Conservation (phyloP, 2,329 filamentous ascomycete genomes). For the Trichoderma koningii region DNA sequence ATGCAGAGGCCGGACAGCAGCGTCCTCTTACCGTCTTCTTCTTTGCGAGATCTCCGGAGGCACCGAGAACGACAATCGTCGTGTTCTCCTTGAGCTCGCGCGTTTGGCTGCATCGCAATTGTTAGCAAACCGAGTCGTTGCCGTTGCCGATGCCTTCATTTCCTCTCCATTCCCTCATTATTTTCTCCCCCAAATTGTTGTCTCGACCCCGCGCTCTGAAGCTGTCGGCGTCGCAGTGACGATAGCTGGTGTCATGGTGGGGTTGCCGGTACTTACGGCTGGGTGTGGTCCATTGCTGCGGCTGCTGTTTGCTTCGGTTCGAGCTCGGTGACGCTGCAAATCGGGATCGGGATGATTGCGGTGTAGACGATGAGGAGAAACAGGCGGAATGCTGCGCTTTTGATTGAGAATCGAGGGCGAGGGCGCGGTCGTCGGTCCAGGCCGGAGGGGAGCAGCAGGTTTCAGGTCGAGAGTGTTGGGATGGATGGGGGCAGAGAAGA, state of each 20-base stretch:
- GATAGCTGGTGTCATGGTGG: constrained; percentile 29
- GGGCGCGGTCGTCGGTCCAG: constrained; percentile 9
- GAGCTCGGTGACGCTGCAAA: not conserved
- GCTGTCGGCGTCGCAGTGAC: constrained; percentile 22
- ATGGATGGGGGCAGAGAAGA: not conserved
- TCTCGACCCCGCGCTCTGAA: constrained; percentile 25
- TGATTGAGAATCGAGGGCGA: not conserved
- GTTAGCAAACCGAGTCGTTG: constrained; percentile 24
- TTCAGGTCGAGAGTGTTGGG: constrained; percentile 11
- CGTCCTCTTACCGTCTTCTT: constrained; percentile 85
- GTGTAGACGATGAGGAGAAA: not conserved
- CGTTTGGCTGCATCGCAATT: constrained; percentile 54
- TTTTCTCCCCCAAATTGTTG: not conserved
- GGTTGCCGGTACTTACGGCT: constrained; percentile 26
- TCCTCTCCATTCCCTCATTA: not conserved
- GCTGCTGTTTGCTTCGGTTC: constrained; percentile 13
- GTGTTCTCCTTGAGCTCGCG: constrained; percentile 99
- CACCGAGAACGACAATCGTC: constrained; percentile 91
- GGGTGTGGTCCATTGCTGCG: constrained; percentile 28
- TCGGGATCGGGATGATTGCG: not conserved
- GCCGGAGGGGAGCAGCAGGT: constrained; percentile 10
- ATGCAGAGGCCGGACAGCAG: constrained; percentile 23
- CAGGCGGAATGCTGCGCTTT: not conserved
- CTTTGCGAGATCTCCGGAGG: constrained; percentile 96
- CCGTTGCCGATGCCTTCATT: not conserved